phyloP scores from a whole-genome alignment of 345 rosid species.

The Ailanthus altissimus region DNA sequence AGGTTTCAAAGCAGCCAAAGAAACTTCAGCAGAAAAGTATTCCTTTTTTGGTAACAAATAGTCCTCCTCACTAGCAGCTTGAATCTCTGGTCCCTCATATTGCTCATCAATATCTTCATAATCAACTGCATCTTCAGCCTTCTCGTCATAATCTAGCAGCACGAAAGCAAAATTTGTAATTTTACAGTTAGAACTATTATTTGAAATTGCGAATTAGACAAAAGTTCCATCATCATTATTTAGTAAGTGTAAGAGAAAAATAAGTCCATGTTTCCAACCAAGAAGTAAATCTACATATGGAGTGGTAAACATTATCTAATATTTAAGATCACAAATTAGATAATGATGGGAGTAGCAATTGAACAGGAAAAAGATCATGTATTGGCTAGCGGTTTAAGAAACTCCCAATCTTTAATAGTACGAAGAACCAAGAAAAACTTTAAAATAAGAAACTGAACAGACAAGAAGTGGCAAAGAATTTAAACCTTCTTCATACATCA shows the following conservation, averaged over 20 bases:
- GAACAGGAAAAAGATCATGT: neutral
- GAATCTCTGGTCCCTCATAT: conserved; percentile 89
- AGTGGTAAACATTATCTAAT: neutral
- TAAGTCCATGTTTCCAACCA: neutral
- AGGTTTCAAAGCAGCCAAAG: conserved; percentile 46
- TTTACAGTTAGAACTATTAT: conserved; percentile 8
- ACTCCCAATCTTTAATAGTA: neutral
- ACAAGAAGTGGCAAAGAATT: neutral
- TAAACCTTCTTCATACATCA: neutral
- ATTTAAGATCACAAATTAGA: neutral
- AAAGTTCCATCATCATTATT: conserved; percentile 4
- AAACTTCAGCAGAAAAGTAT: conserved; percentile 55
- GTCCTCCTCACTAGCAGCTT: conserved; percentile 79
- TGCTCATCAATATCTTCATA: conserved; percentile 96
- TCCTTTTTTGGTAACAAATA: conserved; percentile 70
- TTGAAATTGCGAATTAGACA: neutral
- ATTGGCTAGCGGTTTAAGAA: neutral
- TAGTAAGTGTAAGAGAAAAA: neutral
- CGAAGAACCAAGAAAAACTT: neutral
- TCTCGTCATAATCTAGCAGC: conserved; percentile 79
- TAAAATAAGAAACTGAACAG: neutral
- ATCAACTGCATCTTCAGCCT: conserved; percentile 94
- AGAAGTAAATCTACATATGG: neutral
- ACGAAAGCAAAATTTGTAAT: conserved; percentile 34
- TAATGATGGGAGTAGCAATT: neutral